phyloP scores from a whole-genome alignment of 2,329 filamentous ascomycete genomes.

The Fusarium sp. region DNA sequence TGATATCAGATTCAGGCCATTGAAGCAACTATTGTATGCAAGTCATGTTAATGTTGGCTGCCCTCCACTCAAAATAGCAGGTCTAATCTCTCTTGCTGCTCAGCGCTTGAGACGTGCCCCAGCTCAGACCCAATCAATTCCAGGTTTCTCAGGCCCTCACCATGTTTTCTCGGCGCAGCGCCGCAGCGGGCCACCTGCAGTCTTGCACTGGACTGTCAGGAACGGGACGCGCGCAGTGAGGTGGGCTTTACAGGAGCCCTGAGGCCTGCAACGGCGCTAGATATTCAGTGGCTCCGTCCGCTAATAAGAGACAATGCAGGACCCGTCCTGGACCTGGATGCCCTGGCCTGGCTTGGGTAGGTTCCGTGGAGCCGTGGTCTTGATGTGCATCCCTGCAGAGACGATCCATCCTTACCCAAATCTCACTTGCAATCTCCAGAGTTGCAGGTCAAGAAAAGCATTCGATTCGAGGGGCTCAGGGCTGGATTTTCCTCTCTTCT shows the following conservation, averaged over 20 bases:
- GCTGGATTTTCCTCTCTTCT: slow-evolving; percentile 19
- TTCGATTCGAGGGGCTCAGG: slow-evolving; percentile 22
- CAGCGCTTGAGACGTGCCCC: slow-evolving; percentile 45
- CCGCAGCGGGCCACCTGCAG: slow-evolving; percentile 32
- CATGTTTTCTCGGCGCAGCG: slow-evolving; percentile 28
- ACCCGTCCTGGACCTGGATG: slow-evolving; percentile 24
- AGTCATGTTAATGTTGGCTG: slow-evolving; percentile 41
- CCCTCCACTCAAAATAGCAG: slow-evolving; percentile 45
- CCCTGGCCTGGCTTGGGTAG: slow-evolving; percentile 25
- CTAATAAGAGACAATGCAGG: slow-evolving; percentile 45
- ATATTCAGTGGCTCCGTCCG: slow-evolving; percentile 45
- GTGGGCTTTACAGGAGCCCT: slow-evolving; percentile 37
- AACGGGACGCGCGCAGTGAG: slow-evolving; percentile 12
- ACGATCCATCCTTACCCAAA: slow-evolving; percentile 52
- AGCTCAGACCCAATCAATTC: slow-evolving; percentile 42
- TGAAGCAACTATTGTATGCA: slow-evolving; percentile 45
- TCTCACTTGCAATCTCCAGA: slow-evolving; percentile 52
- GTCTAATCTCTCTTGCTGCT: slow-evolving; percentile 46
- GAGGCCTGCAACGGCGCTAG: slow-evolving; percentile 48
- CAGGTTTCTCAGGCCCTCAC: slow-evolving; percentile 32
- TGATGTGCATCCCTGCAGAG: slow-evolving; percentile 51
- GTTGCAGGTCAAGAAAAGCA: slow-evolving; percentile 29
- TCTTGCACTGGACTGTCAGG: slow-evolving; percentile 22
- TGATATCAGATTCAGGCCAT: slow-evolving; percentile 36
- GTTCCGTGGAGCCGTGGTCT: too few relatives aligned